Evolutionary conservation across 139 green algal genomes (phyloP).

Genomic region (Volvox africanus): DNA sequence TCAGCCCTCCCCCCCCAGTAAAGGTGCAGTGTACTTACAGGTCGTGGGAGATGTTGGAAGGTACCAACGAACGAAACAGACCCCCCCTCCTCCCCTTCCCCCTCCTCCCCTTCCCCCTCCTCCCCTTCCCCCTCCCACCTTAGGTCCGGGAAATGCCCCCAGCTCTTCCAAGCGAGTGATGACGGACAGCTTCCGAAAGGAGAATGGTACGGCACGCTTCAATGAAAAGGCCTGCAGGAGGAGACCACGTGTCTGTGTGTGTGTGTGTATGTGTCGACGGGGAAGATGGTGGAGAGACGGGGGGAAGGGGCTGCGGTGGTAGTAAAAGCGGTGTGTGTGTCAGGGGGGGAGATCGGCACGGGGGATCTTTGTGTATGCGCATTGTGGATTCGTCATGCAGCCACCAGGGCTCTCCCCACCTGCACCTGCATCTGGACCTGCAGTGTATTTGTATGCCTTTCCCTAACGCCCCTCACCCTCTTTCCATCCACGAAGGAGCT

Average conservation of each 20-base stretch:
- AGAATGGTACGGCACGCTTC: slow-evolving; percentile 79
- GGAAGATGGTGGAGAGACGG: no score
- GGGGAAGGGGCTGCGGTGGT: neutral
- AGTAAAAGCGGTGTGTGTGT: no score
- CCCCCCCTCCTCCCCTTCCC: no score
- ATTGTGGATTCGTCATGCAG: neutral
- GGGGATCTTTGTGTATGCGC: neutral
- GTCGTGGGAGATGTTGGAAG: no score
- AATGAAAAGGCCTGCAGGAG: slow-evolving; percentile 40
- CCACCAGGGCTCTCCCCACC: neutral
- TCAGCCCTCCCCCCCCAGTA: no score
- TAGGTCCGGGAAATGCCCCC: slow-evolving; percentile 46
- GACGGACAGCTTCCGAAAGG: slow-evolving; percentile 69
- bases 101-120: neutral
- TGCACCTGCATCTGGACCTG: neutral
- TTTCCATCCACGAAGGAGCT: neutral
- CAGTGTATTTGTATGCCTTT: no score
- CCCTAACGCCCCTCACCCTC: slow-evolving; percentile 26
- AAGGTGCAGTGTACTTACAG: no score
- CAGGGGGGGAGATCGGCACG: no score
- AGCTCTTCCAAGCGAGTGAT: slow-evolving; percentile 68
- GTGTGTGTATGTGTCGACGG: no score
- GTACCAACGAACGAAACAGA: no score
- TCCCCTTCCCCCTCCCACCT: slow-evolving; percentile 18
- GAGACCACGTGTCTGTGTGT: neutral